Evolutionary conservation across 164 flowering plant species (phyloP).

Genomic region (Chimonanthus salicifolius): DNA sequence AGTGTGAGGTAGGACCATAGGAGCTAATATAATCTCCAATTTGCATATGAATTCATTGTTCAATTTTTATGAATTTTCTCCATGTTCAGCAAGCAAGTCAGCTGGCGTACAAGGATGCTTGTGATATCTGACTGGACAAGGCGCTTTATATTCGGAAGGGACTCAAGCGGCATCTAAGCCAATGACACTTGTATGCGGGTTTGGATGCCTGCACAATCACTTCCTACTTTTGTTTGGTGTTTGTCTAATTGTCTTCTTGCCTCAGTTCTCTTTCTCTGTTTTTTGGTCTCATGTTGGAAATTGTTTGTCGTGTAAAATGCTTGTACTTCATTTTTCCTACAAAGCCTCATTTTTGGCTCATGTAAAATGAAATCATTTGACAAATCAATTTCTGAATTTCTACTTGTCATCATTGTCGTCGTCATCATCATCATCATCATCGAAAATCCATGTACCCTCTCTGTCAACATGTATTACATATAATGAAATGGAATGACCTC

Average conservation of each 20-base stretch:
- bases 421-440: no score
- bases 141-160: slow-evolving; percentile 84
- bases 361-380: no score
- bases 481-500: no score
- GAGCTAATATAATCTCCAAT: neutral
- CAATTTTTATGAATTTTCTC: neutral
- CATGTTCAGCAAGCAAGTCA: slow-evolving; percentile 73
- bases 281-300: no score
- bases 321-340: no score
- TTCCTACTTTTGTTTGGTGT: neutral
- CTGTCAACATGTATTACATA: no score
- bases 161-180: slow-evolving; percentile 64
- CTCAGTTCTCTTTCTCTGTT: neutral
- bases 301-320: no score
- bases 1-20: neutral
- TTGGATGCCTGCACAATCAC: neutral
- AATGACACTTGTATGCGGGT: neutral
- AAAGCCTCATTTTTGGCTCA: no score
- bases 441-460: no score
- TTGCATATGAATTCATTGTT: neutral
- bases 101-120: slow-evolving; percentile 89
- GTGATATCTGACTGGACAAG: slow-evolving; percentile 87
- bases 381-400: no score
- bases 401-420: no score
- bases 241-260: neutral